Evolutionary conservation across 2,329 filamentous ascomycete genomes (phyloP).

Genomic region (Salinomyces thailandicus): DNA sequence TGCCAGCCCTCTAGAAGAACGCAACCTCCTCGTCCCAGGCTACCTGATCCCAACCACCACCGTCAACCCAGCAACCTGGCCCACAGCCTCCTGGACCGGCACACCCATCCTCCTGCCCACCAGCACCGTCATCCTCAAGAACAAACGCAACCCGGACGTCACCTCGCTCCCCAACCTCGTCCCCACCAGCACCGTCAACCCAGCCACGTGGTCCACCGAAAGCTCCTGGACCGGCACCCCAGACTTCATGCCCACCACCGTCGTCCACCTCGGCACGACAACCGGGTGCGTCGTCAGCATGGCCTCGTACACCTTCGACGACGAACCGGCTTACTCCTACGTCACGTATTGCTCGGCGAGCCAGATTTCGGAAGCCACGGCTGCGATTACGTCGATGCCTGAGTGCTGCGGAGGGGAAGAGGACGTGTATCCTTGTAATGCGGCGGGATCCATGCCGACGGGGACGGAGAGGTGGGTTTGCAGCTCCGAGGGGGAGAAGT

Average conservation of each 20-base stretch:
- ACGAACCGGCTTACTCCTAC: constrained; percentile 1
- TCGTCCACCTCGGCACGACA: constrained; percentile 6
- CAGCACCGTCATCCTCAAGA: constrained; percentile 1
- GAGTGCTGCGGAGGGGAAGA: constrained; percentile 7
- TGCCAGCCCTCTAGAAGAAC: neutral
- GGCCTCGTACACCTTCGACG: neutral
- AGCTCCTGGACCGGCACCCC: constrained; percentile 6
- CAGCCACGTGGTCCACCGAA: constrained; percentile 4
- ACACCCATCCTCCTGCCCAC: constrained; percentile 4
- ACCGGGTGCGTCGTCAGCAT: constrained; percentile 5
- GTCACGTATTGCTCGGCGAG: constrained; percentile 4
- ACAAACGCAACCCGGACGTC: neutral
- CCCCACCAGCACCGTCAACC: constrained; percentile 4
- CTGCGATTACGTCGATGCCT: neutral
- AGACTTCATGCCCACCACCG: constrained; percentile 5
- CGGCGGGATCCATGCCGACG: constrained; percentile 6
- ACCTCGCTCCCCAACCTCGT: constrained; percentile 7
- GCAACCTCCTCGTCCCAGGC: constrained; percentile 6
- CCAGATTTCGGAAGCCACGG: neutral
- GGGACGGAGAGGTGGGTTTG: constrained; percentile 6
- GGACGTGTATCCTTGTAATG: constrained; percentile 4
- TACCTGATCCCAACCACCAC: constrained; percentile 4
- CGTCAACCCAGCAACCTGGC: constrained; percentile 4
- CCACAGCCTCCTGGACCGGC: constrained; percentile 1
- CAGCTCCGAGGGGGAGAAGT: constrained; percentile 3